Evolutionary conservation across 192 early-diverging fungal genomes (phyloP).

Genomic region (Umbelopsis ramanniana): DNA sequence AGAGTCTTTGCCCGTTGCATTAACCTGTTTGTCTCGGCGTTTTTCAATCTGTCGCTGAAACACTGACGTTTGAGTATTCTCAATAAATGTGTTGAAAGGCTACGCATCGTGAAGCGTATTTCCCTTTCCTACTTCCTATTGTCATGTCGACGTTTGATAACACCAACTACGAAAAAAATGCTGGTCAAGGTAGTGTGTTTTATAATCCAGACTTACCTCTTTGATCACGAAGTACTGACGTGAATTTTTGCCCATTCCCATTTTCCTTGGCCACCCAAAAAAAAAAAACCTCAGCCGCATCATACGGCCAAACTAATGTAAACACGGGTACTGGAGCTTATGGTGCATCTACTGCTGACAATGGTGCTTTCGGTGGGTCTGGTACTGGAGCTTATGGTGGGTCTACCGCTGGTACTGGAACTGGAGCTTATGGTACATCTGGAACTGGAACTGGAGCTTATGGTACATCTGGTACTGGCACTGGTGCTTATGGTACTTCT

Average conservation of each 20-base stretch:
- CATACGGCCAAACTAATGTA: slow-evolving; percentile 1
- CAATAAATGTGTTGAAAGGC: too few relatives aligned
- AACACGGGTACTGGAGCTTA: slow-evolving; percentile 1
- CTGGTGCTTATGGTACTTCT: background rate
- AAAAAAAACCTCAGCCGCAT: background rate
- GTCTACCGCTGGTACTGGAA: background rate
- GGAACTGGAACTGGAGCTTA: background rate
- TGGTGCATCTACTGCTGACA: background rate
- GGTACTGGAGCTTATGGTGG: background rate
- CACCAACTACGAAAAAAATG: background rate
- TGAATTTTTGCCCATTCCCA: too few relatives aligned
- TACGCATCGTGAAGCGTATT: background rate
- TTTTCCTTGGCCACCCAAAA: too few relatives aligned
- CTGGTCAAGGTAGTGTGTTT: background rate
- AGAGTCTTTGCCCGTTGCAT: too few relatives aligned
- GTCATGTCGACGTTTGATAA: background rate
- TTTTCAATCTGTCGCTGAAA: too few relatives aligned
- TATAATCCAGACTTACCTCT: background rate
- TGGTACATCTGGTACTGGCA: too few relatives aligned
- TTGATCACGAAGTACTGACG: too few relatives aligned
- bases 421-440: background rate
- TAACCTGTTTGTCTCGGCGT: too few relatives aligned
- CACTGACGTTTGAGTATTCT: too few relatives aligned
- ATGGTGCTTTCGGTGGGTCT: background rate
- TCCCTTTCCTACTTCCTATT: background rate